phyloP scores from a whole-genome alignment of 2,329 filamentous ascomycete genomes.

The Ophiocordyceps camponoti-floridani region DNA sequence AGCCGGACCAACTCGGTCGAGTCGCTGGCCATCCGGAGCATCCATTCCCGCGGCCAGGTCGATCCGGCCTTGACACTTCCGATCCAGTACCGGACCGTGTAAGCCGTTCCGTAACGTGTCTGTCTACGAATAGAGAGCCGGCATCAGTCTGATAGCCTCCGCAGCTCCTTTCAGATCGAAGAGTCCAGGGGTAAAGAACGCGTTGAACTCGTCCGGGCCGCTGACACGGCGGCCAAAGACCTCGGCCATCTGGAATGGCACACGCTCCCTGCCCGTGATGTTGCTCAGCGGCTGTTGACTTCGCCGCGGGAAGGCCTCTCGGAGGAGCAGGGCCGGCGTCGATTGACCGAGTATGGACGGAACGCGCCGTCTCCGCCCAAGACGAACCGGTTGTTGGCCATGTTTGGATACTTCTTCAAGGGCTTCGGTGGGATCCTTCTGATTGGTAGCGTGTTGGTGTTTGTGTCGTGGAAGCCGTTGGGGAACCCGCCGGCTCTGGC shows the following conservation, averaged over 20 bases:
- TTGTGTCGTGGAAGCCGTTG: constrained; percentile 60
- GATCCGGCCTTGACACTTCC: constrained; percentile 18
- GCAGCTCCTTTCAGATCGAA: constrained; percentile 34
- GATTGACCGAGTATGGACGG: constrained; percentile 40
- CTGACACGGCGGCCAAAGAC: constrained; percentile 29
- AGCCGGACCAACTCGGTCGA: constrained; percentile 12
- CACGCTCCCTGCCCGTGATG: constrained; percentile 34
- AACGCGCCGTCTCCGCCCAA: constrained; percentile 51
- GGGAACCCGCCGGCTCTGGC: constrained; percentile 51
- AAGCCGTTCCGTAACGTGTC: constrained; percentile 7
- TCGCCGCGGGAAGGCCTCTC: constrained; percentile 42
- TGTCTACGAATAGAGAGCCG: too few relatives aligned
- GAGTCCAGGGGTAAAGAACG: constrained; percentile 30
- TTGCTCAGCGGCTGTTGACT: constrained; percentile 40
- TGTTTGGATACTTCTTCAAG: constrained; percentile 56
- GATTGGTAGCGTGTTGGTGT: constrained; percentile 51
- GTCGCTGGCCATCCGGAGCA: constrained; percentile 22
- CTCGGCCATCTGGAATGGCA: constrained; percentile 53
- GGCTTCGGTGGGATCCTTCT: constrained; percentile 60
- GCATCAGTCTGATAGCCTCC: not conserved
- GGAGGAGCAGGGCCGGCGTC: constrained; percentile 32
- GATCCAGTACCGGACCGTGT: constrained; percentile 37
- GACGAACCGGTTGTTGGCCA: constrained; percentile 37
- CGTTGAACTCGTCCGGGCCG: constrained; percentile 18
- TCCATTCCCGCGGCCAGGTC: constrained; percentile 11